Evolutionary conservation across 139 green algal species (phyloP), one percentile per base, ranked within the genome.

Genomic region (Micractinium sp.): DNA sequence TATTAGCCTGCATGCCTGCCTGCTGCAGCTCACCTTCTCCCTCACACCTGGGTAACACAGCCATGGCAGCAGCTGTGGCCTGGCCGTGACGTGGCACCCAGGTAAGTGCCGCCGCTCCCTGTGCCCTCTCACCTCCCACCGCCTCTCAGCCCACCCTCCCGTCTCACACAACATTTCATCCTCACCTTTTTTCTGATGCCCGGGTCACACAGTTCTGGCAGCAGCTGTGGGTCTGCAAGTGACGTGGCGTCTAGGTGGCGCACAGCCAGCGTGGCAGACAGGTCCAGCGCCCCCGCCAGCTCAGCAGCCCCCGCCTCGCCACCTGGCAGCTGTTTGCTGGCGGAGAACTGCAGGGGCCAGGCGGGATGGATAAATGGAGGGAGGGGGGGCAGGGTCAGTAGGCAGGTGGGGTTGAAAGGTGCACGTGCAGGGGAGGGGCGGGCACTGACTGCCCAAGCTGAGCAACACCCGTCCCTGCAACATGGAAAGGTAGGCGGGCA

Each of bases 281-380:
- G 20, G 71, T 88, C 85, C 47, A 88, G 19, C 3, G 85, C 31
- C 0, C 25, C 18, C 22, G 71, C 71, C 71, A 88, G 85, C 29
- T 16, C 85, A 9, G 47, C 33, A 0, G 71, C 85, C 0, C 85
- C 85, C n/a, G n/a, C 47, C 71, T 53, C 56, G 41, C 85, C 85
- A 9, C 71, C 85, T 7, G 71, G 71, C 85, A 88, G 85, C 85
- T 73, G 47, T 69, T 88, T 88, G 41, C 41, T 82, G 85, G 31
- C 16, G 41, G 4, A 36, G 47, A 88, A 88, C 85, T 88, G 81
- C 56, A 29, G 47, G 15, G 9, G 7, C 47, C 47, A 56, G 47
- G 47, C 47, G 9, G 47, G 47, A 56, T 5, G 47, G 47, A 9
- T 9, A 56, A n/a, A n/a, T n/a, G 3, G 47, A 9, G 23, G 78